These are phyloP conservation scores for Tolypocladium ovalisporum DNA, from an alignment of 2,329 filamentous ascomycete genomes.

Conservation along the genomic window DNA sequence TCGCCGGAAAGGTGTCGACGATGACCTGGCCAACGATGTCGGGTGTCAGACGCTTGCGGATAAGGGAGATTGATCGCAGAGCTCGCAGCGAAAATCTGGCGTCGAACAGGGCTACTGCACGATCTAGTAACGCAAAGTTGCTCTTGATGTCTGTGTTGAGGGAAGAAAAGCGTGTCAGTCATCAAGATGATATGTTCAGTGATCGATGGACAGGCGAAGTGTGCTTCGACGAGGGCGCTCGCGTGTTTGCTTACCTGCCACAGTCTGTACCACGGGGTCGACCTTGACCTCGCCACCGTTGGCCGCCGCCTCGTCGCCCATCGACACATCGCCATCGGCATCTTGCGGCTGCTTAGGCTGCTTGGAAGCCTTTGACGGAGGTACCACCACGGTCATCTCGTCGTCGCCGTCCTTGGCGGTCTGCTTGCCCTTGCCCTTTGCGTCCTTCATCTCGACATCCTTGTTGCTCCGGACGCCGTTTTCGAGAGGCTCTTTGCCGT, in stretches of 20 bases:
- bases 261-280: constrained; percentile 48
- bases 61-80: constrained; percentile 86
- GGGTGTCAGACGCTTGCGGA: constrained; percentile 80
- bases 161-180: constrained; percentile 6
- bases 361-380: constrained; percentile 55
- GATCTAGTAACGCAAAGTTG: constrained; percentile 86
- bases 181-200: neutral
- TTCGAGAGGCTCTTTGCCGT: constrained; percentile 58
- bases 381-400: constrained; percentile 74
- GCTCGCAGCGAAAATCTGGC: constrained; percentile 89
- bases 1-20: constrained; percentile 63
- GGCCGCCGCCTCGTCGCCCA: constrained; percentile 50
- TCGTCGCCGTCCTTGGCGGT: constrained; percentile 55
- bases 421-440: constrained; percentile 58
- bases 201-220: neutral
- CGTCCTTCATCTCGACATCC: constrained; percentile 62
- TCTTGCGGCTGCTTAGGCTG: constrained; percentile 46
- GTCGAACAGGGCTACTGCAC: constrained; percentile 87
- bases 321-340: constrained; percentile 58
- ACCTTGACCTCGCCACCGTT: constrained; percentile 44
- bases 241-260: constrained; percentile 39
- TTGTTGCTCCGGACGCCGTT: constrained; percentile 53
- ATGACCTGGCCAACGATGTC: constrained; percentile 75
- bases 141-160: constrained; percentile 69
- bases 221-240: no score